Base-by-base conservation (phyloP, 2,329 filamentous ascomycete species). In the Colletotrichum costaricense region DNA sequence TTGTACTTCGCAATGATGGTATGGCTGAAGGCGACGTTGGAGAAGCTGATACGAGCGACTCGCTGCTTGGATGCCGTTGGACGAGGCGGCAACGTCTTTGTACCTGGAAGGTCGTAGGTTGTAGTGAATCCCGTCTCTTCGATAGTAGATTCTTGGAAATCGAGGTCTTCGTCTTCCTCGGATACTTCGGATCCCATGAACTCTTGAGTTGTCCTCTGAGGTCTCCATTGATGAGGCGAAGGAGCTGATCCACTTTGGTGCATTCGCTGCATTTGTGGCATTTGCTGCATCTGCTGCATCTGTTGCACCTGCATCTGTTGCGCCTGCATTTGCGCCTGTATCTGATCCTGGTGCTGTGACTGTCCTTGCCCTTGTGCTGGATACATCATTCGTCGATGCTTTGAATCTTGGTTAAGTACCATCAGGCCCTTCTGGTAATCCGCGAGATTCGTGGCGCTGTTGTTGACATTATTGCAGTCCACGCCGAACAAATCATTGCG, bases 1-100 rank as follows among this genome's bases (percentile, higher is more conserved):
- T 88, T 88, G 76, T 91, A 88, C 80, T 92, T 93, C 67, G 90
- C 87, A 4, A 92, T 86, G 42, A 91, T 80, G 62, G 89, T 88
- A 80, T 91, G 88, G 57, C 85, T 86, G 79, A 92, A 91, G 42
- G 80, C 75, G 35, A 92, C 83, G 68, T 84, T 82, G 28, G 83
- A 78, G 73, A 91, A 88, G 11, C 82, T 78, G 59, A 92, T 80
- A 60, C 88, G 86, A 1, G 88, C 87, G 59, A 93, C 88, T 49
- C 90, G 89, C 79, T 92, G 90, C 80, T 90, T 90, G 22, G 86
- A 87, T 1, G 85, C 81, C 0, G 84, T 86, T 35, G 84, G 82
- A 19, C 85, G 86, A 1, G 90, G 88, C 0, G 82, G 78, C 5
- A 93, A 83, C 0, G 89, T 90, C 80, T 91, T 91, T 38, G 84